These are phyloP conservation scores for Polygonum maritimum DNA, from an alignment of 148 eudicot genomes.

Conservation along the genomic window DNA sequence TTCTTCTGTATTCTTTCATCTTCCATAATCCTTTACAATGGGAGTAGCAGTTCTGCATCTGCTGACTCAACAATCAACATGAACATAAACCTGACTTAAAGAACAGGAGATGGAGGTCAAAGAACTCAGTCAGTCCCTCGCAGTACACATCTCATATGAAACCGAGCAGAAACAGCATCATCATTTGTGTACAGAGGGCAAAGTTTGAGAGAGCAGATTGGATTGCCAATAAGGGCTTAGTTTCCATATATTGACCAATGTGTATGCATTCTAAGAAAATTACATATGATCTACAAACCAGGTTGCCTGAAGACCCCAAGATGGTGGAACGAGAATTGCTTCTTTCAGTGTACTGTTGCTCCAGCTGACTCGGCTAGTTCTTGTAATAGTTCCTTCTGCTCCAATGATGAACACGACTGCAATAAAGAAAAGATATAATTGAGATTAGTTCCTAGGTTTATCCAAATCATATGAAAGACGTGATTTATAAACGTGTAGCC, in stretches of 20 bases:
- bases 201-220: neutral
- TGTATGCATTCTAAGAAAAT: neutral
- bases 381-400: slow-evolving; percentile 76
- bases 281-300: neutral
- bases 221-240: neutral
- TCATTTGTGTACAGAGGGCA: neutral
- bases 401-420: slow-evolving; percentile 82
- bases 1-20: no score
- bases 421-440: neutral
- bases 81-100: neutral
- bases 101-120: neutral
- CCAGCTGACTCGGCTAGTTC: slow-evolving; percentile 71
- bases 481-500: neutral
- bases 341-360: slow-evolving; percentile 29
- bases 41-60: no score
- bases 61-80: no score
- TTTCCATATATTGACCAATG: neutral
- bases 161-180: neutral
- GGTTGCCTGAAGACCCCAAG: neutral
- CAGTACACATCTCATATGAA: neutral
- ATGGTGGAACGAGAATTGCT: neutral
- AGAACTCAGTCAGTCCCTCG: neutral
- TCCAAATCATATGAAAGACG: slow-evolving; percentile 1
- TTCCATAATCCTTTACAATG: no score
- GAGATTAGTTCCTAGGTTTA: neutral